Evolutionary conservation across 768 basidiomycete genomes (phyloP).

Genomic region (Psilocybe cubensis): DNA sequence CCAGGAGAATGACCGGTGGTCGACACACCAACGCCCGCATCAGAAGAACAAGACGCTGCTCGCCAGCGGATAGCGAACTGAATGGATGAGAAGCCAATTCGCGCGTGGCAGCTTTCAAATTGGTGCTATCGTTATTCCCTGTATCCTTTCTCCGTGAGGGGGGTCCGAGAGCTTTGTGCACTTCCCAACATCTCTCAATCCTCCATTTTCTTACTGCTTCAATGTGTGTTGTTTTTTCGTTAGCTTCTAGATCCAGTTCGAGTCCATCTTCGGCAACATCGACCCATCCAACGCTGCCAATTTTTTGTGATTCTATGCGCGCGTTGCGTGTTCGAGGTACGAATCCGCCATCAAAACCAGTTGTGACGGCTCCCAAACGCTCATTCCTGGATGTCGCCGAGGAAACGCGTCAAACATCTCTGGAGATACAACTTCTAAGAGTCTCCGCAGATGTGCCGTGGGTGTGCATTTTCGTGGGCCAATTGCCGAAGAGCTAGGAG

Average conservation of each 20-base stretch:
- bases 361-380: constrained; percentile 82
- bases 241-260: constrained; percentile 17
- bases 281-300: constrained; percentile 50
- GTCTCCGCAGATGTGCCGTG: constrained; percentile 64
- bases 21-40: constrained; percentile 83
- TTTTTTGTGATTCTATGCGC: constrained; percentile 25
- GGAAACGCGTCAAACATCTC: constrained; percentile 94
- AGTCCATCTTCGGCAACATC: constrained; percentile 34
- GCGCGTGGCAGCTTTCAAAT: neutral
- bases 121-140: neutral
- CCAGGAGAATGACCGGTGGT: constrained; percentile 79
- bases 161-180: constrained; percentile 71
- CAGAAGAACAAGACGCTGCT: constrained; percentile 82
- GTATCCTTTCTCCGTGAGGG: constrained; percentile 24
- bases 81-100: constrained; percentile 58
- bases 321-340: constrained; percentile 41
- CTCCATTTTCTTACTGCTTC: constrained; percentile 39
- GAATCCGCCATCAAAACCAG: constrained; percentile 88
- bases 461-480: constrained; percentile 65
- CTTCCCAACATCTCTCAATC: constrained; percentile 44
- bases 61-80: constrained; percentile 65
- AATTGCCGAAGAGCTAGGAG: too few relatives aligned
- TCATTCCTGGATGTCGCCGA: constrained; percentile 58
- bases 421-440: constrained; percentile 83
- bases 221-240: constrained; percentile 17